phyloP scores from a whole-genome alignment of 1,284 basidiomycete genomes.

The Gymnopus androsaceus region DNA sequence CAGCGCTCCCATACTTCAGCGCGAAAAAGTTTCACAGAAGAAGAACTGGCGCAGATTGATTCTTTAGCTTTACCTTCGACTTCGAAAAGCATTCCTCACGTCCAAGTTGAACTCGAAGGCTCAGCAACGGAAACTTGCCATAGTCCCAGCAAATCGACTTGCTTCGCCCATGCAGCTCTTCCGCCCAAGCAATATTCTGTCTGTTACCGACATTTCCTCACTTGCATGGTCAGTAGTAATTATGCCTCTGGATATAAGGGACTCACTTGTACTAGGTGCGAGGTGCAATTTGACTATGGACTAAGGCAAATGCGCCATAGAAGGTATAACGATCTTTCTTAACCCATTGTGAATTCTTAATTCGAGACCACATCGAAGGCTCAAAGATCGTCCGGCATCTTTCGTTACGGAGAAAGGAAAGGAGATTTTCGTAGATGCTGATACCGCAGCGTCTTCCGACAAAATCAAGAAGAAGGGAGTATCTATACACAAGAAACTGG shows the following conservation, averaged over 20 bases:
- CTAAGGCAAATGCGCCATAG: constrained; percentile 58
- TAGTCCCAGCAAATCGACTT: not conserved
- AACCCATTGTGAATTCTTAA: no score
- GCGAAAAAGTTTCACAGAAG: constrained; percentile 58
- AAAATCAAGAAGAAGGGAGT: constrained; percentile 58
- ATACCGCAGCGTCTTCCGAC: constrained; percentile 63
- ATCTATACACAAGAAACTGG: constrained; percentile 79
- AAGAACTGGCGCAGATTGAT: constrained; percentile 59
- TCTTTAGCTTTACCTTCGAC: constrained; percentile 25
- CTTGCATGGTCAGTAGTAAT: constrained; percentile 50
- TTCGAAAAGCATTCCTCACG: constrained; percentile 10
- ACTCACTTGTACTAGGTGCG: constrained; percentile 53
- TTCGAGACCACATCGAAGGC: constrained; percentile 48
- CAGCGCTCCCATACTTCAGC: no score
- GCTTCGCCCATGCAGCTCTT: constrained; percentile 36
- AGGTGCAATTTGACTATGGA: constrained; percentile 78
- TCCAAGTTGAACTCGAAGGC: constrained; percentile 4
- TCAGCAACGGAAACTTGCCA: not conserved
- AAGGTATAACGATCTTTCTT: constrained; percentile 60
- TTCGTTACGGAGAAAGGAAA: constrained; percentile 70
- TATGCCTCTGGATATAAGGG: not conserved
- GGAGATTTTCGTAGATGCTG: constrained; percentile 60
- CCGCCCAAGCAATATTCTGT: constrained; percentile 41
- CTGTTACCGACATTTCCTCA: constrained; percentile 53
- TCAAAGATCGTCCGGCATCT: constrained; percentile 55